phyloP scores from a whole-genome alignment of 2,329 filamentous ascomycete species.

The Cryphonectria nitschkei region DNA sequence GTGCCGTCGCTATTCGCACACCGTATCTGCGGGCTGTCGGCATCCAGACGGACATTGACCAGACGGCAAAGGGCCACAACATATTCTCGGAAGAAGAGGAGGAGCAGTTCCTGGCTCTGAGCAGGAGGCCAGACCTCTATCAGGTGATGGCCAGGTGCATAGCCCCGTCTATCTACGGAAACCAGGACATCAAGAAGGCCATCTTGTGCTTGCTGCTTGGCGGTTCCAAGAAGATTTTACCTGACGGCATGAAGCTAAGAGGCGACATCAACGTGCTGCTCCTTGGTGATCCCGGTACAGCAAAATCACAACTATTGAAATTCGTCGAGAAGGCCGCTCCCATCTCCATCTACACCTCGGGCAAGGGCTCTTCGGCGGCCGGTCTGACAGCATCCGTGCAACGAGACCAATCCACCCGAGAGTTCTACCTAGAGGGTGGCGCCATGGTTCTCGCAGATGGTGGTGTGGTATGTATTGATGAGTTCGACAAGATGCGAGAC shows the following conservation, averaged over 20 bases:
- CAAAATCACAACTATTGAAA: constrained; percentile 95
- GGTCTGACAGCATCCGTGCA: constrained; percentile 98
- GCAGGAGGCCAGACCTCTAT: constrained; percentile 89
- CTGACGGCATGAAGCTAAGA: constrained; percentile 95
- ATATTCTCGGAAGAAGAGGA: constrained; percentile 94
- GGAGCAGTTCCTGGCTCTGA: constrained; percentile 92
- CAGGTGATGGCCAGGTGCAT: constrained; percentile 88
- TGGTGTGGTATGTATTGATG: constrained; percentile 96
- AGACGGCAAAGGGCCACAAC: constrained; percentile 81
- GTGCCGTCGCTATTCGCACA: constrained; percentile 91
- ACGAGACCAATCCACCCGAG: constrained; percentile 84
- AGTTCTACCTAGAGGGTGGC: constrained; percentile 97
- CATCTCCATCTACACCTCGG: constrained; percentile 97
- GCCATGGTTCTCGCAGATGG: constrained; percentile 98
- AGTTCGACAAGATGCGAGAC: constrained; percentile 99
- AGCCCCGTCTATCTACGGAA: constrained; percentile 96
- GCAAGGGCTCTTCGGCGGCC: constrained; percentile 95
- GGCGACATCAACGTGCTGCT: constrained; percentile 98
- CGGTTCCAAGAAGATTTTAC: constrained; percentile 95
- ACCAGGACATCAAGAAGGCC: constrained; percentile 93
- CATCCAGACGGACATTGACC: constrained; percentile 87
- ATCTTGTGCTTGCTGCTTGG: constrained; percentile 93
- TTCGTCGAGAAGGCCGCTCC: constrained; percentile 96
- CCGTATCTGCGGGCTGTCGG: constrained; percentile 93
- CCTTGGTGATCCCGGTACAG: constrained; percentile 95